Base-by-base conservation (phyloP, 1,284 basidiomycete genomes). In the Tilletia indica region DNA sequence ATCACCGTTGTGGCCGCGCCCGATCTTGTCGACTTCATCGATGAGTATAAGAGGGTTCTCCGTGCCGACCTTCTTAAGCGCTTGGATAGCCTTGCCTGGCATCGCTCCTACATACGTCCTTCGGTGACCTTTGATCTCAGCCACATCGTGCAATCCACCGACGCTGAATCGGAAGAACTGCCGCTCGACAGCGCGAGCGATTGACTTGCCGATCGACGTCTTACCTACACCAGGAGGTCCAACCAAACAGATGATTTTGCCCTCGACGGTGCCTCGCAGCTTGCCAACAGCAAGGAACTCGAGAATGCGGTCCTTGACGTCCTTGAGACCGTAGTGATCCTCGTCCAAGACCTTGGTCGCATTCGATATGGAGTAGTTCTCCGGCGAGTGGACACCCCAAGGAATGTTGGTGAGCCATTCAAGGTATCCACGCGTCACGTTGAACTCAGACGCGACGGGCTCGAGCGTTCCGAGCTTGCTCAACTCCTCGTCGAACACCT, bases 1-100 rank as follows among this genome's bases (percentile, higher is more conserved):
- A 85, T 99, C 97, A 2, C 96, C 96, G 80, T 97, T 97, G 83
- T 93, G 91, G 0, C 94, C 87, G 36, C 87, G 93, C n/a, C 94
- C 94, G 74, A 99, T 94, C 88, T 99, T 99, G 87, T 99, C 96
- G 34, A 99, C 93, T 85, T 99, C 96, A 81, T 99, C 96, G 76
- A 99, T 98, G 68, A 99, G 87, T 21, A 86, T 82, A 21, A 99
- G 88, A 0, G 96, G 96, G 84, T 99, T 99, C 86, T 97, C 95
- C 3, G 93, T 96, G 45, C 93, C 93, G 16, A 98, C 94, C 75
- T 96, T 91, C 86, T 97, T 98, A 73, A 99, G 86, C 1, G 96
- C 96, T 85, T 98, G 95, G 71, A 98, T 96, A 71, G 97, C 95
- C 88, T 99, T 99, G 68, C 96, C 95, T 0, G 96, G 96, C 79